Evolutionary conservation across 805 yeast species (phyloP).

Genomic region (Pichia manshurica): DNA sequence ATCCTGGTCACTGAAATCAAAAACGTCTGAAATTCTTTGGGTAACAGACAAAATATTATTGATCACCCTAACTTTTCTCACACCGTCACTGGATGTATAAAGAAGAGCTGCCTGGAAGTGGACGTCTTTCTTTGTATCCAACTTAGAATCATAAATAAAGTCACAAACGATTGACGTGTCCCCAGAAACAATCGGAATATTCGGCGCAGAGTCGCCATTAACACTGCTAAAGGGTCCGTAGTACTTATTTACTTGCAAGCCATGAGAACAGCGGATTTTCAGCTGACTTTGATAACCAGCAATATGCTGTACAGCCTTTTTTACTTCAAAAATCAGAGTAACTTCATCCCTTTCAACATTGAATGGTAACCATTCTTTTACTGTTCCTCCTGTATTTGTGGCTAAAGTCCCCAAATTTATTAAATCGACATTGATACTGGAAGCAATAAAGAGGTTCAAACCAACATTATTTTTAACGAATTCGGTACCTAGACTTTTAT

Average conservation of each 20-base stretch:
- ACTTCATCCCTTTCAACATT: constrained; percentile 61
- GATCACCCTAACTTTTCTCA: constrained; percentile 78
- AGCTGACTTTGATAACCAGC: constrained; percentile 76
- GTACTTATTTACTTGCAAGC: constrained; percentile 73
- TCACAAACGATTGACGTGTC: constrained; percentile 67
- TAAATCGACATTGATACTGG: constrained; percentile 59
- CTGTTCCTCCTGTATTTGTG: constrained; percentile 62
- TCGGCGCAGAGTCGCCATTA: constrained; percentile 30
- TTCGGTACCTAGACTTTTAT: constrained; percentile 52
- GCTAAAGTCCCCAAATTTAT: constrained; percentile 66
- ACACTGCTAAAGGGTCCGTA: constrained; percentile 51
- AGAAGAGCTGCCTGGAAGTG: constrained; percentile 88
- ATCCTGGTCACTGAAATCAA: constrained; percentile 76
- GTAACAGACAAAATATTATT: constrained; percentile 80
- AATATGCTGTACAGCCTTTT: constrained; percentile 43
- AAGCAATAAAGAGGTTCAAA: constrained; percentile 67
- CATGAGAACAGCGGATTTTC: constrained; percentile 82
- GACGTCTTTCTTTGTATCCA: constrained; percentile 66
- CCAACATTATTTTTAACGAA: constrained; percentile 59
- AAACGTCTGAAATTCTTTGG: constrained; percentile 64
- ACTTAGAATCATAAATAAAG: constrained; percentile 69
- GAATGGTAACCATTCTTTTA: constrained; percentile 63
- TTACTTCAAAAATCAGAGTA: constrained; percentile 54
- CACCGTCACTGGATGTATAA: constrained; percentile 73
- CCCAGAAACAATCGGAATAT: constrained; percentile 25